Evolutionary conservation across 306 rosid genomes (phyloP).

Genomic region (Oxytropis ochrocephala): DNA sequence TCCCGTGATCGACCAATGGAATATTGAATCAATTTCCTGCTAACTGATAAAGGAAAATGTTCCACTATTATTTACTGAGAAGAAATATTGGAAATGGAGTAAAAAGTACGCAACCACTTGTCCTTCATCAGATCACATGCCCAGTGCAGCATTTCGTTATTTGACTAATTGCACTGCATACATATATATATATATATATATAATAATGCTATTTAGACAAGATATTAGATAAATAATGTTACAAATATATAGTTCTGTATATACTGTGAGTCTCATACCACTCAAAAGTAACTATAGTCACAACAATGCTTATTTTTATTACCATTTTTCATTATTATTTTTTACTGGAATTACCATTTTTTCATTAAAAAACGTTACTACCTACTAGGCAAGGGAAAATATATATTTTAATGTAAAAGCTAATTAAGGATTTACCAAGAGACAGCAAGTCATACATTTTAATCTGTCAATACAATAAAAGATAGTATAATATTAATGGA

Average conservation of each 20-base stretch:
- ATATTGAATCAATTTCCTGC: constrained; percentile 6
- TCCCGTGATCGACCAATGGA: not conserved
- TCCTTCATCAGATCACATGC: not conserved
- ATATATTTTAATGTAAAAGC: not conserved
- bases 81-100: not conserved
- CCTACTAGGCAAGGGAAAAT: not conserved
- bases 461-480: not conserved
- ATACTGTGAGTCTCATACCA: no score
- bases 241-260: no score
- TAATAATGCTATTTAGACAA: no score
- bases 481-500: constrained; percentile 22
- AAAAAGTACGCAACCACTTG: constrained; percentile 2
- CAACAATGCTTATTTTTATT: not conserved
- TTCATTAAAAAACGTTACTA: no score
- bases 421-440: not conserved
- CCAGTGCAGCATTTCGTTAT: not conserved
- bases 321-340: no score
- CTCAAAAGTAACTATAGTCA: no score
- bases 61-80: not conserved
- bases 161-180: not conserved
- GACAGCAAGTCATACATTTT: constrained; percentile 13
- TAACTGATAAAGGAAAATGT: not conserved
- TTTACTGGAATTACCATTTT: no score
- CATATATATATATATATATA: no score
- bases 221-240: no score